A percentile compares a stretch with the other conserved stretches of the same genome.
These are phyloP conservation scores for Geosiphon pyriformis DNA, from an alignment of 192 early-diverging fungal species.

Conservation along the genomic window DNA sequence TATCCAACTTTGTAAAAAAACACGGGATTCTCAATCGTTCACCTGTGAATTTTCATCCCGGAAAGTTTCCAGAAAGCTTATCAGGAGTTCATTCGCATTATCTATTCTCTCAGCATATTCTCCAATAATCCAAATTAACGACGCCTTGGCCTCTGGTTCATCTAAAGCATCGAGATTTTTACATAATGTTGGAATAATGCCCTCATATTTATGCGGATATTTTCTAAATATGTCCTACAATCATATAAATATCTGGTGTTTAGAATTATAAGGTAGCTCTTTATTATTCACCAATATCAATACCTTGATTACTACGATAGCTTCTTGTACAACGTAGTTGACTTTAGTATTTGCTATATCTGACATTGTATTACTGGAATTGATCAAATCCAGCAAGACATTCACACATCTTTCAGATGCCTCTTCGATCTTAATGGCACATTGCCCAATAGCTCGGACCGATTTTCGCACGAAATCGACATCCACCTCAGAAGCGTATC, in stretches of 20 bases:
- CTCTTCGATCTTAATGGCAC: slow-evolving; percentile 86
- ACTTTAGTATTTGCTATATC: slow-evolving; percentile 58
- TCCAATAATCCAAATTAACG: slow-evolving; percentile 94
- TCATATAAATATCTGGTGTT: neutral
- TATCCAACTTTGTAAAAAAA: too few relatives aligned
- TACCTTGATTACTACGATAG: slow-evolving; percentile 86
- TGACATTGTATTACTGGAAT: neutral
- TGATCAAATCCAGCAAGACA: slow-evolving; percentile 83
- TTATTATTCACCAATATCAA: neutral
- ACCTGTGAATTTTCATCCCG: slow-evolving; percentile 75
- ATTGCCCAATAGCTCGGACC: slow-evolving; percentile 84
- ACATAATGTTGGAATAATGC: slow-evolving; percentile 81
- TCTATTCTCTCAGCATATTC: slow-evolving; percentile 90
- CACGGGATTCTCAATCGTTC: too few relatives aligned
- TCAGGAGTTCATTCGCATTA: slow-evolving; percentile 75
- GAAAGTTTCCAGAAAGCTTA: slow-evolving; percentile 78
- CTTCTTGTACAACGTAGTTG: slow-evolving; percentile 89
- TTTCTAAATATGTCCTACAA: slow-evolving; percentile 85
- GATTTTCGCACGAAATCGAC: slow-evolving; percentile 92
- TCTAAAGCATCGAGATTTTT: slow-evolving; percentile 84
- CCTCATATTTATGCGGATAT: slow-evolving; percentile 84
- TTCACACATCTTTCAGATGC: slow-evolving; percentile 82
- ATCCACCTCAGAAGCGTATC: slow-evolving; percentile 94
- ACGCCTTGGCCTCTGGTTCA: slow-evolving; percentile 87
- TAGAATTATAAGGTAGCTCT: too few relatives aligned